phyloP scores from a whole-genome alignment of 2,329 filamentous ascomycete species.

The Tolypocladium amazonense region DNA sequence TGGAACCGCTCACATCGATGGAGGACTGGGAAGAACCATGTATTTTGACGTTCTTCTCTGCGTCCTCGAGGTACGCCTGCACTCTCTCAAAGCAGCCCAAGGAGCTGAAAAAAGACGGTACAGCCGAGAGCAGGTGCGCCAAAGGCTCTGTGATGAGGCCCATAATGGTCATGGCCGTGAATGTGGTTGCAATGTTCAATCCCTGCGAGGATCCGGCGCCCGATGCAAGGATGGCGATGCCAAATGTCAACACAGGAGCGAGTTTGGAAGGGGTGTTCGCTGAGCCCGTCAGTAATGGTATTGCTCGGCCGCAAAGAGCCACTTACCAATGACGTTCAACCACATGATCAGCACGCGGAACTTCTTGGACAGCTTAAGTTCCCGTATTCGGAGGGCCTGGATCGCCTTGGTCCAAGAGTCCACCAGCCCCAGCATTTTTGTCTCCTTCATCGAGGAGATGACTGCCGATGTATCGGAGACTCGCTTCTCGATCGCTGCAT shows the following conservation, averaged over 20 bases:
- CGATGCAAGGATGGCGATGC: slow-evolving; percentile 8
- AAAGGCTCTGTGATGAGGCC: slow-evolving; percentile 10
- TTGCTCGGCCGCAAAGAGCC: not conserved
- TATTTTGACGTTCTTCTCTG: not conserved
- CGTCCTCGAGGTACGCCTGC: slow-evolving; percentile 2
- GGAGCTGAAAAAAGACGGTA: slow-evolving; percentile 11
- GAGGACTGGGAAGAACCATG: not conserved
- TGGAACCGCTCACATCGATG: not conserved
- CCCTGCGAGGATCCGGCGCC: not conserved
- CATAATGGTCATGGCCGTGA: slow-evolving; percentile 14
- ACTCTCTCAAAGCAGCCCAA: slow-evolving; percentile 13
- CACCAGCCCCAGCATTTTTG: slow-evolving; percentile 19
- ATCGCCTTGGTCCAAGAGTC: slow-evolving; percentile 8
- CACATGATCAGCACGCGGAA: slow-evolving; percentile 11
- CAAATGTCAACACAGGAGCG: slow-evolving; percentile 10
- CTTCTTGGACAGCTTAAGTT: slow-evolving; percentile 10
- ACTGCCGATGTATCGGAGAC: slow-evolving; percentile 16
- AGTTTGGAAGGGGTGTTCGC: slow-evolving; percentile 4
- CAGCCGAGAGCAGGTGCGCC: slow-evolving; percentile 8
- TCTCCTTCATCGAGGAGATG: slow-evolving; percentile 17
- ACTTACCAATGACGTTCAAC: slow-evolving; percentile 10
- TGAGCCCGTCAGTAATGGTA: not conserved
- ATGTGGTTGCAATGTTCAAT: slow-evolving; percentile 5
- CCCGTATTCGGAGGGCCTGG: slow-evolving; percentile 6
- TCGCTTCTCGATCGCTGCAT: slow-evolving; percentile 17